Conservation (phyloP, 2,329 filamentous ascomycete species). For the Cyanodermella asteris region DNA sequence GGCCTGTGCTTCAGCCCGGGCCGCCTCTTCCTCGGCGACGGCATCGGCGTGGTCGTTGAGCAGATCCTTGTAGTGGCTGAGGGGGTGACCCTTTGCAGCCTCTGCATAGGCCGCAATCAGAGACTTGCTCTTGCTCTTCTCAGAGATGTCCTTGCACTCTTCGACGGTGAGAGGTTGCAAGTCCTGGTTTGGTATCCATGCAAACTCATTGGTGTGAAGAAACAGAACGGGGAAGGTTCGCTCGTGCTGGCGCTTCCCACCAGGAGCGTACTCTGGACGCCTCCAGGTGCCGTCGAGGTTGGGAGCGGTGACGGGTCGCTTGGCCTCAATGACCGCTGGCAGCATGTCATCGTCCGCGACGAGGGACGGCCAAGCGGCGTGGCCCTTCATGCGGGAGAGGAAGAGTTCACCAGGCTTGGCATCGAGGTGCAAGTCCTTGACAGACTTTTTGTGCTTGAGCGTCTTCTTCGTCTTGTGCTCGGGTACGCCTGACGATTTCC, state of each 20-base stretch:
- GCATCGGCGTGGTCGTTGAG: constrained; percentile 38
- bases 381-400: constrained; percentile 83
- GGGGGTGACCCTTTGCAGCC: constrained; percentile 53
- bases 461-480: constrained; percentile 58
- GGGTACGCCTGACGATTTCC: constrained; percentile 35
- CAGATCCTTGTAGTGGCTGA: constrained; percentile 67
- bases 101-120: constrained; percentile 60
- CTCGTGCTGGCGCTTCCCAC: constrained; percentile 65
- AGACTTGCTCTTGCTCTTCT: constrained; percentile 56
- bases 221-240: constrained; percentile 92
- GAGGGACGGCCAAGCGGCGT: constrained; percentile 83
- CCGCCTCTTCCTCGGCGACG: constrained; percentile 34
- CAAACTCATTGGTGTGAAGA: constrained; percentile 82
- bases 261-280: constrained; percentile 61
- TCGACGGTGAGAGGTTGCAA: constrained; percentile 56
- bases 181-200: constrained; percentile 74
- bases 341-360: constrained; percentile 91
- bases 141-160: constrained; percentile 44
- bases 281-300: constrained; percentile 68
- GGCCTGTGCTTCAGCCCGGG: constrained; percentile 41
- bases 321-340: constrained; percentile 51
- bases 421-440: constrained; percentile 49
- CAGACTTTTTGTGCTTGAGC: constrained; percentile 69
- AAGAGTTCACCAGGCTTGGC: constrained; percentile 82
- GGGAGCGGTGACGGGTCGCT: constrained; percentile 64